Conservation (phyloP, 73 alveolate genomes). For the Blepharisma japonicum region DNA sequence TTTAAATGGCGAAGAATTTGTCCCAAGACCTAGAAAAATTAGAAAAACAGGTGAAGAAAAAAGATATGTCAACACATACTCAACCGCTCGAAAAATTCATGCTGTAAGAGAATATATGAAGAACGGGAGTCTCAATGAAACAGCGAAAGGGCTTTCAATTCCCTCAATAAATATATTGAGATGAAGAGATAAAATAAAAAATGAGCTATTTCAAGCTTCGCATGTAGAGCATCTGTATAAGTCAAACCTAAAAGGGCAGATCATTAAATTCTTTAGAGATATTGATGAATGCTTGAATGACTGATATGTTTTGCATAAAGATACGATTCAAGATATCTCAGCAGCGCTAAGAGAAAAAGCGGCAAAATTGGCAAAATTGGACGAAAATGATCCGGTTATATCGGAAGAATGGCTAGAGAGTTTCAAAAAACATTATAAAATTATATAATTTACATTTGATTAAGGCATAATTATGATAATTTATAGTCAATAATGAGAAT, state of each 20-base stretch:
- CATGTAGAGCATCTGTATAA: constrained; percentile 14
- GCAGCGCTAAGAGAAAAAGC: neutral
- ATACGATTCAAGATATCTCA: neutral
- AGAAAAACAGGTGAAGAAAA: neutral
- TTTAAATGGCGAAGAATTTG: neutral
- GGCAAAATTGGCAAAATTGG: neutral
- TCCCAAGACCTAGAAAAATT: neutral
- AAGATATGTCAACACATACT: constrained; percentile 2
- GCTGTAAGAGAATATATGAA: constrained; percentile 23
- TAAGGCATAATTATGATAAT: too few species aligned
- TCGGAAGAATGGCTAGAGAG: neutral
- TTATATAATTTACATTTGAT: neutral
- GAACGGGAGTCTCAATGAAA: neutral
- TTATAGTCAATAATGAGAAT: too few species aligned
- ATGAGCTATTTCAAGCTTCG: constrained; percentile 8
- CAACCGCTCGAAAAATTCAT: constrained; percentile 2
- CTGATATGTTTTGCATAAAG: neutral
- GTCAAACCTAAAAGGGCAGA: neutral
- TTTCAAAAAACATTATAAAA: neutral
- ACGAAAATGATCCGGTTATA: neutral
- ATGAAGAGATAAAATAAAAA: constrained; percentile 25
- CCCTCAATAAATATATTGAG: constrained; percentile 16
- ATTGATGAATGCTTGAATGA: neutral
- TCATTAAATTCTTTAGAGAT: constrained; percentile 5
- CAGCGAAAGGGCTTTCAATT: neutral